phyloP scores from a whole-genome alignment of 768 basidiomycete species.

The Suillus placidus region DNA sequence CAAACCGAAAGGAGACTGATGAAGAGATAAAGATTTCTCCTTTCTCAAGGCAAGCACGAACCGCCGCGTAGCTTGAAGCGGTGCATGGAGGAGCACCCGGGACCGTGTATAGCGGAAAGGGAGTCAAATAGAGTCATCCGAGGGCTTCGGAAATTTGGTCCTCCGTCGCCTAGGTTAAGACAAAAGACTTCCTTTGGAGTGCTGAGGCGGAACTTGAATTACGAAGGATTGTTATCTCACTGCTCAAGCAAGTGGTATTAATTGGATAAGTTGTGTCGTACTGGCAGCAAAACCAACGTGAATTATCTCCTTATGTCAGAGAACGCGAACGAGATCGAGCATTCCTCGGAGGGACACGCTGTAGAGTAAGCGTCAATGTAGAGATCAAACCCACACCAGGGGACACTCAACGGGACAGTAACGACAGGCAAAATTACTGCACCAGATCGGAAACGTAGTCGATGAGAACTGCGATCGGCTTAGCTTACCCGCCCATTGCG shows the following conservation, averaged over 20 bases:
- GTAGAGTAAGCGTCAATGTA: background rate
- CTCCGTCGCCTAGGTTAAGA: background rate
- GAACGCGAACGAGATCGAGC: background rate
- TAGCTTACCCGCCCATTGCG: constrained; percentile 14
- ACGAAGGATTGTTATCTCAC: background rate
- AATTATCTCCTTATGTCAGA: background rate
- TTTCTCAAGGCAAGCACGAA: background rate
- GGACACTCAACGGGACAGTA: background rate
- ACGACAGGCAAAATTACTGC: background rate
- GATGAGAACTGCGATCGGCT: background rate
- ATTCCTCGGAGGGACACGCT: background rate
- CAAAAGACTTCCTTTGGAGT: background rate
- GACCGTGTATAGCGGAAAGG: constrained; percentile 1
- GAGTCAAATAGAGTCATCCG: background rate
- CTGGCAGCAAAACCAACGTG: background rate
- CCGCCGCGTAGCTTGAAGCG: background rate
- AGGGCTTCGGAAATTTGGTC: background rate
- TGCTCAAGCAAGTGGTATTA: background rate
- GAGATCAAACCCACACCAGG: background rate
- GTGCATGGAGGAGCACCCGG: background rate
- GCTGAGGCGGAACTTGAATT: background rate
- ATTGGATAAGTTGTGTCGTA: background rate
- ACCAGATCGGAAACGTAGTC: background rate
- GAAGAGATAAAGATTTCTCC: background rate
- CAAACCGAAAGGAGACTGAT: background rate